Evolutionary conservation across 2,329 filamentous ascomycete species (phyloP), one percentile per base, ranked within the genome.

Genomic region (Neonectria magnoliae): DNA sequence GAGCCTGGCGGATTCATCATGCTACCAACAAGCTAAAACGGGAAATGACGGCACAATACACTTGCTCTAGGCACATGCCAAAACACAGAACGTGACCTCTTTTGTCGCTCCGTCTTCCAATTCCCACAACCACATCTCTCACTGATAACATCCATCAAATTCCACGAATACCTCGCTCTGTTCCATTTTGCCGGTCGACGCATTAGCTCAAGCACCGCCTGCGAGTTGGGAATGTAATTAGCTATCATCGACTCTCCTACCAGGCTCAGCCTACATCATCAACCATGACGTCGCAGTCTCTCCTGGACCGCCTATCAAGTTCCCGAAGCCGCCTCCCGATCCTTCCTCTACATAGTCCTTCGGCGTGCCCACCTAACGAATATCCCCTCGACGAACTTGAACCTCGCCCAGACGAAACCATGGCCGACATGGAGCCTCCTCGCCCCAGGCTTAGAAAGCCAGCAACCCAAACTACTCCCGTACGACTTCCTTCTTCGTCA

Each of bases 311-410:
- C n/a, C 63, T 77, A 41, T 66, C 70, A 20, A 72, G 68, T 33
- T 68, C 72, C 16, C 66, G 68, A 25, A 69, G 68, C 16, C 68
- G 68, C 53, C 66, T 73, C 2, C 72, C 75, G 5, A 66, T 73
- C 9, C 68, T 76, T 8, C 73, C 76, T 9, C 55, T 77, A 7
- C 74, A 75, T 36, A 70, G 66, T 29, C 65, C 73, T 29, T 64
- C 67, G 31, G 51, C 66, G 22, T 73, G 70, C 33, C 69, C 73
- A 11, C 69, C 74, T 11, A 76, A 71, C 66, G 79, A 80, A 54
- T 81, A 81, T 66, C 72, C 78, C 47, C 74, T 82, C n/a, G 75
- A 80, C 33, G 73, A 79, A 42, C 77, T 82, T 9, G 75, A 79
- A n/a, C 80, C 80, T 11, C 74, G 73, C 41, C 77, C 77, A 6